Conservation (phyloP, 768 basidiomycete species). For the Trametes cinnabarina region DNA sequence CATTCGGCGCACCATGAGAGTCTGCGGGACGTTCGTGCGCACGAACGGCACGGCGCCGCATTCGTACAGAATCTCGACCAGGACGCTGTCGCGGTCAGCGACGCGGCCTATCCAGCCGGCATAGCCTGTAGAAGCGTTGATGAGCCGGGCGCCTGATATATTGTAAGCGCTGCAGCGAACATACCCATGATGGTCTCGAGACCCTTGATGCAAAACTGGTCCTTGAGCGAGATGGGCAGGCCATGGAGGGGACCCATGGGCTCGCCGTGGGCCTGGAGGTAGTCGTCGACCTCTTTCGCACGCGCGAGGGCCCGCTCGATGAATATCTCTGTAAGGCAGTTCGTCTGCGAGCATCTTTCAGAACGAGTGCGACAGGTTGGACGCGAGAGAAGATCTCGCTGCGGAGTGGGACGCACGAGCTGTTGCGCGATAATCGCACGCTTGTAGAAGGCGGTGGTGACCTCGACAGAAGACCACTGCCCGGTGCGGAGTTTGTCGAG, state of each 20-base stretch:
- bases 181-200: slow-evolving; percentile 58
- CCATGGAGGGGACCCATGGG: slow-evolving; percentile 46
- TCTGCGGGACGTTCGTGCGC: slow-evolving; percentile 56
- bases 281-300: slow-evolving; percentile 43
- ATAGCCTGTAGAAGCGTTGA: slow-evolving; percentile 38
- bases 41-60: slow-evolving; percentile 60
- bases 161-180: background rate
- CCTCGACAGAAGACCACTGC: slow-evolving; percentile 57
- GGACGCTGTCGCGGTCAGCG: slow-evolving; percentile 46
- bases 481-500: slow-evolving; percentile 52
- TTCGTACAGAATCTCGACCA: slow-evolving; percentile 52
- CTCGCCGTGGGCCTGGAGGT: slow-evolving; percentile 38
- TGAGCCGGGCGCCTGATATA: slow-evolving; percentile 21
- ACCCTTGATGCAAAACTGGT: slow-evolving; percentile 56
- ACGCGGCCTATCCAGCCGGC: slow-evolving; percentile 51
- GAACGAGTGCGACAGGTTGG: background rate
- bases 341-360: slow-evolving; percentile 32
- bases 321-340: slow-evolving; percentile 51
- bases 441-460: slow-evolving; percentile 46
- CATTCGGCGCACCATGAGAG: slow-evolving; percentile 41
- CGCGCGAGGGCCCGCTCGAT: slow-evolving; percentile 42
- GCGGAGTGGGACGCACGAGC: slow-evolving; percentile 32
- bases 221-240: slow-evolving; percentile 46
- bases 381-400: background rate
- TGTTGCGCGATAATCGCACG: slow-evolving; percentile 52